Percentiles rank a stretch among this genome's conserved stretches.
phyloP scores from a whole-genome alignment of 352 stramenopile species.

The Phytophthora aleatoria region DNA sequence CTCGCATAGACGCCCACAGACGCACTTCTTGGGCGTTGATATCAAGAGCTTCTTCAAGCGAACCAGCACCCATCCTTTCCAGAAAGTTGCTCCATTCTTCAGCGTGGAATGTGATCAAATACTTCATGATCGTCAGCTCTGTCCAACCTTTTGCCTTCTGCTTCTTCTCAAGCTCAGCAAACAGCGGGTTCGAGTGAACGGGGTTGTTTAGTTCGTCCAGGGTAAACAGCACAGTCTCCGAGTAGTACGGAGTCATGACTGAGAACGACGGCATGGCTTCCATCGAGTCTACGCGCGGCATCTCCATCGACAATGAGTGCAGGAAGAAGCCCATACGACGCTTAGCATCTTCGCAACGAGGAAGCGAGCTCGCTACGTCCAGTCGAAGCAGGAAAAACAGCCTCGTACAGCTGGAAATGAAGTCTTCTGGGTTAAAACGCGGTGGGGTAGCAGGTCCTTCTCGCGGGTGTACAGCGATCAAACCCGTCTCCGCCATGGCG shows the following conservation, averaged over 20 bases:
- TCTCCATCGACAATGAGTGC: constrained; percentile 85
- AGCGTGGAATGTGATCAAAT: constrained; percentile 87
- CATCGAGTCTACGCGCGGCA: constrained; percentile 73
- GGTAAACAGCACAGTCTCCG: constrained; percentile 85
- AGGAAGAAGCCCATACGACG: constrained; percentile 90
- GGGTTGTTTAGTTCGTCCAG: constrained; percentile 87
- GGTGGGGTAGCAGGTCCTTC: constrained; percentile 37
- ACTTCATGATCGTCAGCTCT: constrained; percentile 88
- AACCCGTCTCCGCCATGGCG: constrained; percentile 55
- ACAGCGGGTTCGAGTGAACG: constrained; percentile 82
- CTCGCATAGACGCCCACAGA: constrained; percentile 84
- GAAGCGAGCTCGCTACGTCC: constrained; percentile 71
- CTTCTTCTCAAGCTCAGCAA: constrained; percentile 74
- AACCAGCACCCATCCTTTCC: constrained; percentile 74
- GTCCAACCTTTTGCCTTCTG: constrained; percentile 73
- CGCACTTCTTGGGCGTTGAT: constrained; percentile 74
- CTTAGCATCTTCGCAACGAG: constrained; percentile 81
- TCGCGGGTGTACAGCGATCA: constrained; percentile 48
- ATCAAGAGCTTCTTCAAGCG: constrained; percentile 72
- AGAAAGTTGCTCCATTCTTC: constrained; percentile 91
- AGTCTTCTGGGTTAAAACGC: constrained; percentile 62
- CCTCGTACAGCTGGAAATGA: constrained; percentile 77
- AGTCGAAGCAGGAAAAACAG: constrained; percentile 83
- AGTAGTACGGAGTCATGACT: constrained; percentile 90
- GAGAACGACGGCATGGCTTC: constrained; percentile 89